phyloP scores from a whole-genome alignment of 768 basidiomycete genomes.

The Leccinum variicolor region DNA sequence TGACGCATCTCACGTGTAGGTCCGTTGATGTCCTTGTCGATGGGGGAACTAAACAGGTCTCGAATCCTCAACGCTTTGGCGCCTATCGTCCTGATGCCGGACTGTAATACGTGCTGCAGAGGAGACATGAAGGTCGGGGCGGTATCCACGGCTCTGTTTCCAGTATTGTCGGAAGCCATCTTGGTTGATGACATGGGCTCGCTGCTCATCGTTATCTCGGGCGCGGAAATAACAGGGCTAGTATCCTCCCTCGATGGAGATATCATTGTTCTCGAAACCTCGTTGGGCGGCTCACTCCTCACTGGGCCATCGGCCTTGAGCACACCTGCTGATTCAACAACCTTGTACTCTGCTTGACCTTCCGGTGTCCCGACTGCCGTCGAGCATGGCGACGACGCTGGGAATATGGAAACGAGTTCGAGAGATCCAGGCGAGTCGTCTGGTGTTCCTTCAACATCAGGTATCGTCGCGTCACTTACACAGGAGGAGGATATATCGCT shows the following conservation, averaged over 20 bases:
- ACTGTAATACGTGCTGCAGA: not conserved
- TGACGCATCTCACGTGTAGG: slow-evolving; percentile 4
- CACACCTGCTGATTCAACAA: not conserved
- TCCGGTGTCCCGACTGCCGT: not conserved
- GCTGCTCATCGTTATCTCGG: not conserved
- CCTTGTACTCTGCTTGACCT: not conserved
- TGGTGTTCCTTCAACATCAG: no score
- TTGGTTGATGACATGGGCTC: not conserved
- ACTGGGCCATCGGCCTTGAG: not conserved
- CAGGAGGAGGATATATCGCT: not conserved
- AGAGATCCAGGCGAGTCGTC: not conserved
- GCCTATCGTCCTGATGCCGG: not conserved
- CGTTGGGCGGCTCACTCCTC: not conserved
- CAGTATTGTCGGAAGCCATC: not conserved
- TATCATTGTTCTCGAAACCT: not conserved
- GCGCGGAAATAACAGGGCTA: not conserved
- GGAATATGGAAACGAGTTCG: not conserved
- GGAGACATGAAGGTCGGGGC: not conserved
- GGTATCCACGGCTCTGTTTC: not conserved
- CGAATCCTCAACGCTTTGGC: not conserved
- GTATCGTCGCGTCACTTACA: no score
- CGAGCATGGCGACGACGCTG: not conserved
- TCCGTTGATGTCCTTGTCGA: not conserved
- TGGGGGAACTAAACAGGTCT: slow-evolving; percentile 3
- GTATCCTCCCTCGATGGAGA: not conserved